Percentiles rank a stretch among this genome's conserved stretches.
Conservation (phyloP, 495 filamentous ascomycete species). For the Immersiella caudata region DNA sequence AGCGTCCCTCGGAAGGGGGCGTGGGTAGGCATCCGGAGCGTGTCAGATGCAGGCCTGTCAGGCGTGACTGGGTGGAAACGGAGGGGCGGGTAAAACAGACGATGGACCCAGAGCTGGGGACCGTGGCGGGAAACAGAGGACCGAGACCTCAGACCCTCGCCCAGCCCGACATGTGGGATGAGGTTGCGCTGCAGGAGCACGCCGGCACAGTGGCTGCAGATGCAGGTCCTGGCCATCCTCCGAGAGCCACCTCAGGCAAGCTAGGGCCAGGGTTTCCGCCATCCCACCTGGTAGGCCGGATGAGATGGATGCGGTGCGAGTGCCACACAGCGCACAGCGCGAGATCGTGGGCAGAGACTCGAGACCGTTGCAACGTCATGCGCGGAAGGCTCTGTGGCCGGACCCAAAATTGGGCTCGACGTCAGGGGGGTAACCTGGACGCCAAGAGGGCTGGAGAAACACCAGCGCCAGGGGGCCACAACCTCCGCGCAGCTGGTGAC, state of each 20-base stretch:
- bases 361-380: constrained; percentile 36
- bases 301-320: neutral
- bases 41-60: constrained; percentile 48
- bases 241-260: neutral
- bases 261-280: neutral
- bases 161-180: constrained; percentile 5
- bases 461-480: neutral
- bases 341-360: constrained; percentile 18
- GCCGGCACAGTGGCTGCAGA: neutral
- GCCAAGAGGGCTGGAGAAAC: constrained; percentile 27
- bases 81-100: constrained; percentile 46
- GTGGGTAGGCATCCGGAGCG: constrained; percentile 47
- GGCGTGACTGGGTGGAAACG: constrained; percentile 39
- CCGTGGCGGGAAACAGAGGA: constrained; percentile 27
- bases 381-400: constrained; percentile 45
- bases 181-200: neutral
- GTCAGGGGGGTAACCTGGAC: constrained; percentile 7
- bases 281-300: constrained; percentile 1
- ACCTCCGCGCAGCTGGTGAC: constrained; percentile 5
- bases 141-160: constrained; percentile 18
- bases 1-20: constrained; percentile 45
- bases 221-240: neutral
- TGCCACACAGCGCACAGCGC: neutral
- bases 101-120: constrained; percentile 27
- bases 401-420: constrained; percentile 9